Evolutionary conservation across 805 yeast species (phyloP), one percentile per base, ranked within the genome.

Genomic region (Candida dajiaensis): DNA sequence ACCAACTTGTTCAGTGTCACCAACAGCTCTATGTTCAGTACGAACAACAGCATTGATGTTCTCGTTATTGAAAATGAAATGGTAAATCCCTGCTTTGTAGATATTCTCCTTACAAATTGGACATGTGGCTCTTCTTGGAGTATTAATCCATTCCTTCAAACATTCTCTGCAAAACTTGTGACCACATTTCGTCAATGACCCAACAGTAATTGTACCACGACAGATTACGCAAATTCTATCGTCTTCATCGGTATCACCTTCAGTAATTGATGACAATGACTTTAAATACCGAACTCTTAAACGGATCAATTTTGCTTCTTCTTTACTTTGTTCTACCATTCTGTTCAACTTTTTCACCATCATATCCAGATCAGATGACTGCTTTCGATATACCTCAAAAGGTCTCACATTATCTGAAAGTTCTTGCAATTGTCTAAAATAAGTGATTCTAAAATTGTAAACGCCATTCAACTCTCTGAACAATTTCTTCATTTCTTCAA

Each of bases 81-180:
- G 74, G 62, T 89, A 87, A 10, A 87, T 68, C 26, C 87, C 84
- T 4, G 70, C 64, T 9, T 58, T 51, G 21, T 63, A 64, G 16
- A 88, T 67, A 1, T 52, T 52, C 2, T 74, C 66, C 50, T 88
- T 87, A 66, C 99, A 94, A 54, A 89, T 71, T 0, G 99, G 98
- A 64, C 99, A 94, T 2, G 69, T 65, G 1, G 66, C 61, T 36
- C 76, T 76, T 15, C 40, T 42, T 23, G 31, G 23, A 19, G 69
- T 69, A 19, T 64, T 66, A 44, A 85, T 60, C 99, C 99, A 94
- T 45, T 73, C 80, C 18, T 68, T 73, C 33, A 94, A 69, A 63
- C 99, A 94, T 1, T 78, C 85, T 47, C 79, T 77, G 62, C 99
- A 94, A 60, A 85, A 94, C 54, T 81, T 81, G 65, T 94, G 99